Evolutionary conservation across 1,139 yeast species (phyloP), one percentile per base, ranked within the genome.

Genomic region (Saccharomyces hybrid): DNA sequence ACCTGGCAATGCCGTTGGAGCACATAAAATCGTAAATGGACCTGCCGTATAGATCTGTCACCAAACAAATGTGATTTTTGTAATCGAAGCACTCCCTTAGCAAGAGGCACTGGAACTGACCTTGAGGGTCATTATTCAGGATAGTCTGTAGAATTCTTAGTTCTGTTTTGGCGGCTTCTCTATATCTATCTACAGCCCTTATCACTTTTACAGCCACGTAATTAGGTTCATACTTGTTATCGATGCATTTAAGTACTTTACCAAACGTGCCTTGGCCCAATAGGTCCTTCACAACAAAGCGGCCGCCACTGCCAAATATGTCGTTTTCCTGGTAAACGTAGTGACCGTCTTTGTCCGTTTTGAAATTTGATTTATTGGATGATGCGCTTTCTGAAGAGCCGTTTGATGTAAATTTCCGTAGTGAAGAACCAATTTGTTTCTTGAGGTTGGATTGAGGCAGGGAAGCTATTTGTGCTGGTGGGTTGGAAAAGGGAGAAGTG

Each of bases 251-350:
- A 44, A 90, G 86, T 13, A 95, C 99, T 68, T 91, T 93, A 20
- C 99, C 99, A 75, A 93, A 95, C 0, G 99, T 95, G 6, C 99
- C 99, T 67, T 93, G 98, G 25, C 99, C 99, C 57, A 95, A 75
- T 53, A 89, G 74, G 54, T 84, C 78, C 38, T 80, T 74, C 20
- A 88, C 84, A 27, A 81, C 72, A 63, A 86, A 84, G 51, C 95
- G 75, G 51, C 81, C 82, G 61, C 85, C 81, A 32, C 91, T 86
- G 13, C 66, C 63, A 69, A 86, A 84, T 3, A 71, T 62, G 48
- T 83, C 83, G 57, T 83, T 82, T 13, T 77, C 71, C 54, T 76
- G 80, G 44, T 86, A 83, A 50, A 87, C 79, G 66, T 88, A 89
- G 70, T 90, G 95, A 0, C 97, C 97, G 60, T 88, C 90, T 52